phyloP scores from a whole-genome alignment of 768 basidiomycete genomes.

The Trametes villosa region DNA sequence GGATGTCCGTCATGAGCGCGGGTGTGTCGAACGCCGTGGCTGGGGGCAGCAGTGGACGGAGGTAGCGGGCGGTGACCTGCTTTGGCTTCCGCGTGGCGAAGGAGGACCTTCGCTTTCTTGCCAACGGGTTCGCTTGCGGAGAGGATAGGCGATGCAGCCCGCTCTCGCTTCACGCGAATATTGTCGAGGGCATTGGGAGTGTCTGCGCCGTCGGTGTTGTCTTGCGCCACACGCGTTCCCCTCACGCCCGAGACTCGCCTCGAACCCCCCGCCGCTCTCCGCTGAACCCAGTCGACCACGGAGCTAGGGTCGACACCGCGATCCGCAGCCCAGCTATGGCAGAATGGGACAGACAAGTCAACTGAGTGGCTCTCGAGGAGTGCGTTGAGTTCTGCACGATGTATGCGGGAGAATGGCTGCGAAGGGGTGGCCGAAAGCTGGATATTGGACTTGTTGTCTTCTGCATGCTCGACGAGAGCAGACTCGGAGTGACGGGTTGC shows the following conservation, averaged over 20 bases:
- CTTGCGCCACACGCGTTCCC: not conserved
- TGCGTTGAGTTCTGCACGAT: conserved; percentile 1
- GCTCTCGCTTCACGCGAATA: conserved; percentile 23
- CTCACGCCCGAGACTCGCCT: not conserved
- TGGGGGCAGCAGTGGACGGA: not conserved
- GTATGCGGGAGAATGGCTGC: not conserved
- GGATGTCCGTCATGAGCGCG: conserved; percentile 23
- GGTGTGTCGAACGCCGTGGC: conserved; percentile 15
- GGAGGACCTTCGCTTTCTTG: conserved; percentile 7
- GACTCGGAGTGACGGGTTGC: not conserved
- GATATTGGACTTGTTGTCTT: not conserved
- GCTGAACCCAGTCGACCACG: conserved; percentile 9
- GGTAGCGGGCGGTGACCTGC: not conserved
- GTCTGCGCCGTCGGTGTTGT: not conserved
- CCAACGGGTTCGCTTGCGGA: not conserved
- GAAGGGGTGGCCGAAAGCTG: not conserved
- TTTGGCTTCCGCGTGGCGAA: not conserved
- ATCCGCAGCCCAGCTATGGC: not conserved
- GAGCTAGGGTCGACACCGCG: conserved; percentile 1
- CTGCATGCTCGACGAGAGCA: not conserved
- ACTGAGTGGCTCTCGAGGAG: not conserved
- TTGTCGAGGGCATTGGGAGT: not conserved
- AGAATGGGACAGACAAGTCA: not conserved
- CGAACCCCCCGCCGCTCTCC: not conserved
- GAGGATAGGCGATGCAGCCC: conserved; percentile 20